These are phyloP conservation scores for Nepenthes mirabilis DNA, from an alignment of 148 eudicot genomes.

Conservation along the genomic window DNA sequence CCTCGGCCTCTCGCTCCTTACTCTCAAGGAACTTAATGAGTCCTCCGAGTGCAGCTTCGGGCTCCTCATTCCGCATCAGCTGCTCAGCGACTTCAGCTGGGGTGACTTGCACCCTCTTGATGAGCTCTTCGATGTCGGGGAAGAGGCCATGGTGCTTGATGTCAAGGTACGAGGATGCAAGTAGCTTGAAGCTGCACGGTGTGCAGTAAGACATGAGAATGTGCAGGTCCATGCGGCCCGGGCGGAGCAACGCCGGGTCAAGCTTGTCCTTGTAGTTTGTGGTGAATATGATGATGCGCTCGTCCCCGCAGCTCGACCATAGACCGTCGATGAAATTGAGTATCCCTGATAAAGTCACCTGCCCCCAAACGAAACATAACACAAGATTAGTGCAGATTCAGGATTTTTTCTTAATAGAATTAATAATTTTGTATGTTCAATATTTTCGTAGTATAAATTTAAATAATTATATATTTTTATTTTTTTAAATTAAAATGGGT, in stretches of 20 bases:
- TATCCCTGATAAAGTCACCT: slow-evolving; percentile 31
- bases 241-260: slow-evolving; percentile 32
- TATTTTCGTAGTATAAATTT: neutral
- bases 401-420: neutral
- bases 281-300: slow-evolving; percentile 37
- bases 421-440: too few species aligned
- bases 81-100: slow-evolving; percentile 26
- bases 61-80: slow-evolving; percentile 11
- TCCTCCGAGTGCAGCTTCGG: slow-evolving; percentile 4
- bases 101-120: slow-evolving; percentile 10
- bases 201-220: slow-evolving; percentile 48
- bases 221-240: slow-evolving; percentile 49
- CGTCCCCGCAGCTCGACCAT: slow-evolving; percentile 45
- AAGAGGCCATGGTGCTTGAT: slow-evolving; percentile 21
- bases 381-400: neutral
- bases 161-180: slow-evolving; percentile 35
- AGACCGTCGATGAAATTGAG: slow-evolving; percentile 37
- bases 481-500: too few species aligned
- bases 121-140: slow-evolving; percentile 24
- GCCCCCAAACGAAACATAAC: neutral
- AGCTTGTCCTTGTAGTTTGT: slow-evolving; percentile 41
- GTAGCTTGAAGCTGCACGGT: slow-evolving; percentile 18
- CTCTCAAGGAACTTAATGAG: slow-evolving; percentile 9
- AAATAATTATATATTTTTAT: too few species aligned
- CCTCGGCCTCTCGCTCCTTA: neutral